Percentiles rank a stretch among this genome's conserved stretches.
These are phyloP conservation scores for Candida rishiriensis DNA, from an alignment of 805 yeast species.

Conservation along the genomic window DNA sequence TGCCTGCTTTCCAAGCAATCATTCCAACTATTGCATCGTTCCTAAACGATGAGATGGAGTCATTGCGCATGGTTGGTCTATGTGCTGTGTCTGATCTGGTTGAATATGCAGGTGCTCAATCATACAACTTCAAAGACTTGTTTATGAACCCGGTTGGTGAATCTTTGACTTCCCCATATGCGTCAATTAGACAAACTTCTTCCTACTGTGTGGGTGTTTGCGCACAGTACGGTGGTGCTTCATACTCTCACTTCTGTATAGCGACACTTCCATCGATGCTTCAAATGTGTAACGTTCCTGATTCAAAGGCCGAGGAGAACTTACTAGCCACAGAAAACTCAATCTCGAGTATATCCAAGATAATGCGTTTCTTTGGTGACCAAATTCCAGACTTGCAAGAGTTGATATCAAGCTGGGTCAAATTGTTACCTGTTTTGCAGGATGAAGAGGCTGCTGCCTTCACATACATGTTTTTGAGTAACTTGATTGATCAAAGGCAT, in stretches of 20 bases:
- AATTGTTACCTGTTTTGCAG: conserved; percentile 72
- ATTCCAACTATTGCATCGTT: conserved; percentile 60
- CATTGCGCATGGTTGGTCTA: conserved; percentile 70
- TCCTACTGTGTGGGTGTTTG: conserved; percentile 80
- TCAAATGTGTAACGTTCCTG: conserved; percentile 69
- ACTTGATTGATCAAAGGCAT: conserved; percentile 65
- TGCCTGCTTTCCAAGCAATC: conserved; percentile 60
- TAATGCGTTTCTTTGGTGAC: conserved; percentile 61
- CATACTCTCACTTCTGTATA: conserved; percentile 58
- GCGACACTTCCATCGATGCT: conserved; percentile 72
- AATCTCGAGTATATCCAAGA: conserved; percentile 76
- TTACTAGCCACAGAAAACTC: conserved; percentile 84
- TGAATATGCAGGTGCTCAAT: conserved; percentile 70
- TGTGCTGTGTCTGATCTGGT: conserved; percentile 76
- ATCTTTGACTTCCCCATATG: conserved; percentile 58
- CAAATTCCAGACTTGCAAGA: conserved; percentile 56
- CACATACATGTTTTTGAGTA: conserved; percentile 70
- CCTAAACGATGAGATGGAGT: conserved; percentile 62
- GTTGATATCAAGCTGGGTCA: conserved; percentile 72
- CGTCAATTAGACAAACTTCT: conserved; percentile 82
- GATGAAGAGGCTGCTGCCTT: conserved; percentile 89
- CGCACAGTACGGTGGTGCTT: conserved; percentile 72
- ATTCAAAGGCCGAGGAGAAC: conserved; percentile 81
- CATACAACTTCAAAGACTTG: conserved; percentile 58
- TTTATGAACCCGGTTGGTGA: conserved; percentile 64